Evolutionary conservation across 192 early-diverging fungal genomes (phyloP).

Genomic region (Globomyces pollinis-pini): DNA sequence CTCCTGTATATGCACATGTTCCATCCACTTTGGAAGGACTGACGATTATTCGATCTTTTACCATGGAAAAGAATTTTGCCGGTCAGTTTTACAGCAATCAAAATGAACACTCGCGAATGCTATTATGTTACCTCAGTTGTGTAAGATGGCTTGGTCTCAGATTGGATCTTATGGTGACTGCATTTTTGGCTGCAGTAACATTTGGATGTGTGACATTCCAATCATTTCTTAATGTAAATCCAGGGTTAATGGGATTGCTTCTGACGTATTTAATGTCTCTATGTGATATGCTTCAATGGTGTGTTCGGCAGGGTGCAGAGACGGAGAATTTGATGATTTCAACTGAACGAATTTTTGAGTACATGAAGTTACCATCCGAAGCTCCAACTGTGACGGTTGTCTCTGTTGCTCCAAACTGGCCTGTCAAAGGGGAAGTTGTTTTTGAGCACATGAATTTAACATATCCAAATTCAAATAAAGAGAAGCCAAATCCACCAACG

Average conservation of each 20-base stretch:
- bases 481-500: conserved; percentile 39
- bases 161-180: conserved; percentile 31
- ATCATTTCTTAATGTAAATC: conserved; percentile 25
- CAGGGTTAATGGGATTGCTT: conserved; percentile 47
- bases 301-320: conserved; percentile 34
- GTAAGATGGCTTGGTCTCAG: conserved; percentile 51
- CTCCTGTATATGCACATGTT: conserved; percentile 53
- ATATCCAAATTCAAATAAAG: conserved; percentile 37
- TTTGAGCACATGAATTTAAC: conserved; percentile 47
- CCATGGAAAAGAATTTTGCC: conserved; percentile 48
- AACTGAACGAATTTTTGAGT: conserved; percentile 63
- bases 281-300: conserved; percentile 39
- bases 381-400: not conserved
- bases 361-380: conserved; percentile 37
- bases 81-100: conserved; percentile 38
- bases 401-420: conserved; percentile 47
- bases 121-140: conserved; percentile 32
- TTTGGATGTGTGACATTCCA: conserved; percentile 40
- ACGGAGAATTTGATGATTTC: conserved; percentile 49
- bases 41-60: conserved; percentile 62
- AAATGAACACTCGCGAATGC: conserved; percentile 53
- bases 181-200: conserved; percentile 38
- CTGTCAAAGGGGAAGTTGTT: conserved; percentile 48
- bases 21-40: conserved; percentile 62
- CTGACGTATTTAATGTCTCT: conserved; percentile 46